Base-by-base conservation (phyloP, 1,139 yeast species). In the Hansenula lynferdii region DNA sequence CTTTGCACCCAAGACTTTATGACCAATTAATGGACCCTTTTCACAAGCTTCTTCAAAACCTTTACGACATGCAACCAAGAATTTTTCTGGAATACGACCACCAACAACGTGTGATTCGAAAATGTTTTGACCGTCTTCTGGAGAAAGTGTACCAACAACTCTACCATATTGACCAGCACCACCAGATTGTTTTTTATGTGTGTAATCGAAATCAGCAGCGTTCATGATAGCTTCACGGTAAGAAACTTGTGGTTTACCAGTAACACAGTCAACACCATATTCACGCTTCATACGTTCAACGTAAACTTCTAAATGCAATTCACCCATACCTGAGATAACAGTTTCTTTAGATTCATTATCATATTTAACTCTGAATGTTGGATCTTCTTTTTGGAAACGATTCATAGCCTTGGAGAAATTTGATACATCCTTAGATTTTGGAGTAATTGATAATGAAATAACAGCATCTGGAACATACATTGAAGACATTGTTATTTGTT, bases 141-240 rank as follows among this genome's bases (percentile, higher is more conserved):
- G 82, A 12, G 72, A 65, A 66, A 94, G 65, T 41, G 72, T 77
- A 58, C 99, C 99, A 65, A 90, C 85, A 54, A 92, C 97, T 69
- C 94, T 82, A 65, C 96, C 98, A 61, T 81, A 92, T 70, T 92
- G 99, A 69, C 99, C 99, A 50, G 98, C 95, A 75, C 99, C 99
- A 65, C 99, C 99, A 58, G 94, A 78, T 71, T 92, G 99, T 62
- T 90, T 90, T 75, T 92, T 92, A 71, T 90, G 97, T 25, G 96
- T 85, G 69, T 79, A 87, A 61, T 92, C 97, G 58, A 92, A 90
- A n/a, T 78, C 71, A 21, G 92, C 74, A 30, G 85, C 70, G 6
- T 73, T 62, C 30, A 86, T 71, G 48, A 92, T 80, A 30, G 98
- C 84, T 69, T 94, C 99, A 65, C 99, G 83, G 69, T 92, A 94